Percentiles rank a stretch among this genome's conserved stretches.
These are phyloP conservation scores for Botrytis sinoallii DNA, from an alignment of 2,329 filamentous ascomycete genomes.

Conservation along the genomic window DNA sequence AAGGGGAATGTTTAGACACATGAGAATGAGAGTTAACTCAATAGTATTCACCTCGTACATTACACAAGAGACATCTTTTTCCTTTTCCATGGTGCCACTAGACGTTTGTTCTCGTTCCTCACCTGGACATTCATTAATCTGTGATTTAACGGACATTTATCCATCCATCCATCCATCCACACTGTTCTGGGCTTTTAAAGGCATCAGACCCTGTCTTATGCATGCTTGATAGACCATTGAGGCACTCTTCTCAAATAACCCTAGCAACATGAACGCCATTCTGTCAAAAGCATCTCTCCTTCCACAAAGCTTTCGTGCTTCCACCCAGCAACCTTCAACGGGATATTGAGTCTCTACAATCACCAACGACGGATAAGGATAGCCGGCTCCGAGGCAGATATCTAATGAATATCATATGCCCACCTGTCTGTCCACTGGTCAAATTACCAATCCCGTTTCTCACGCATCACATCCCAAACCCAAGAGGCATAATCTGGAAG, in stretches of 20 bases:
- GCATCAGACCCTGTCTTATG: conserved; percentile 4
- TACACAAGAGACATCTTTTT: neutral
- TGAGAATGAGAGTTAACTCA: neutral
- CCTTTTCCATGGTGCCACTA: neutral
- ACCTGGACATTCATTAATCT: neutral
- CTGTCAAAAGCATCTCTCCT: conserved; percentile 13
- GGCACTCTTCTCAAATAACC: neutral
- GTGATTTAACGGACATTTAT: neutral
- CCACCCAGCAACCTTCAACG: neutral
- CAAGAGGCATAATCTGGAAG: neutral
- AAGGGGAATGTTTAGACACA: neutral
- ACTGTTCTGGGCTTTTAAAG: neutral
- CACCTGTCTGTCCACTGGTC: neutral
- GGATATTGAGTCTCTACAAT: conserved; percentile 8
- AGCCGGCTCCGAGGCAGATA: neutral
- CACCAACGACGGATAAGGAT: conserved; percentile 6
- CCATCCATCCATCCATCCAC: conserved; percentile 1
- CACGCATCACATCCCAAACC: neutral
- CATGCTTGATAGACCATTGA: neutral
- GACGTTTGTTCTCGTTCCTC: neutral
- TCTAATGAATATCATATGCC: neutral
- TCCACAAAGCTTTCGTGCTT: conserved; percentile 6
- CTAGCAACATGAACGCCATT: conserved; percentile 14
- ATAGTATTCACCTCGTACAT: neutral
- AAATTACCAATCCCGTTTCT: neutral